Evolutionary conservation across 768 basidiomycete species (phyloP), one percentile per base, ranked within the genome.

Genomic region (Pilatotrama ljubarskyi): DNA sequence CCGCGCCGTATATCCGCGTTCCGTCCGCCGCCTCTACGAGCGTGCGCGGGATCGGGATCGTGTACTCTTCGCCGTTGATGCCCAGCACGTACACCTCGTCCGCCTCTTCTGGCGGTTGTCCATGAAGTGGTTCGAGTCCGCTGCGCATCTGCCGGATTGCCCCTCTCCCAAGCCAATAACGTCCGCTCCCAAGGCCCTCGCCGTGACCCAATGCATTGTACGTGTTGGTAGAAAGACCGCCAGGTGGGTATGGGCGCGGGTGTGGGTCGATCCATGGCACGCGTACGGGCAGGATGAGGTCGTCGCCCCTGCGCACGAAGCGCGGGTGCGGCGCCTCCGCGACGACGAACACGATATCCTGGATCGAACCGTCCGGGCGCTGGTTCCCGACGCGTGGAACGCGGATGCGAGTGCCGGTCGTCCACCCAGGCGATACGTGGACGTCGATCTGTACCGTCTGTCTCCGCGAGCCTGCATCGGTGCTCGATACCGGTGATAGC

Each of bases 321-420:
- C 80, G 76, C 43, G 82, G 75, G 63, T 88, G 85, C 44, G 78
- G 77, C 20, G 78, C 72, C 66, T 87, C 82, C 64, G 86, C 83
- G 29, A 89, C 75, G 50, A 88, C 71, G 65, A 90, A 90, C 18
- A 84, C 81, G 52, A 90, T 79, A 55, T 89, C 86, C 64, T 90
- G 87, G 51, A 81, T 80, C 11, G 75, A 71, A 13, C 83, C 82
- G 56, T 81, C 78, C 61, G 76, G 75, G 56, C 80, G 76, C 65
- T 90, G 85, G 72, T 88, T 85, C n/a, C 88, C 88, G 8, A 82
- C 81, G n/a, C 80, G 77, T 37, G 81, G 79, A 59, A 85, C 87
- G 38, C 82, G 68, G 35, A 90, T 82, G 59, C 79, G 78, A 20
- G 85, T 85, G 8, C 86, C 86, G 25, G 75, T 73, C 51, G 80